Evolutionary conservation across 129 eudicot species (phyloP).

Genomic region (Tanacetum coccineum): DNA sequence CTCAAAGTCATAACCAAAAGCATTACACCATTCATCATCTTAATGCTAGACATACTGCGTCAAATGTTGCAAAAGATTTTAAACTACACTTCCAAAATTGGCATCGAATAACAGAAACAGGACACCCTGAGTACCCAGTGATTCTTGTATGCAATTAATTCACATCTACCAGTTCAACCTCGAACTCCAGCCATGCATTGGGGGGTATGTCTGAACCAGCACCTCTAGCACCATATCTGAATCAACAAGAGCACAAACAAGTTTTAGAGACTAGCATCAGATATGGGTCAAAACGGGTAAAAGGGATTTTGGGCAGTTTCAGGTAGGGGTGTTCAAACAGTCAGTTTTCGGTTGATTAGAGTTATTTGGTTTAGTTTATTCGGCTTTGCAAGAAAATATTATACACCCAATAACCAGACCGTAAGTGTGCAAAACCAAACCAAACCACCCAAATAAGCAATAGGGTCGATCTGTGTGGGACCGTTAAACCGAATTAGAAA

Average conservation of each 20-base stretch:
- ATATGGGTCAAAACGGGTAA: neutral
- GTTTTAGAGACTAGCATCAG: neutral
- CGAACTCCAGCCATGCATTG: slow-evolving; percentile 76
- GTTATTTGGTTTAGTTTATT: no score
- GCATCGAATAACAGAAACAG: neutral
- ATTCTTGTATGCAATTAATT: slow-evolving; percentile 27
- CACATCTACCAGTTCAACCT: slow-evolving; percentile 78
- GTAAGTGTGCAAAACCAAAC: no score
- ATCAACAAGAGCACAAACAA: slow-evolving; percentile 3
- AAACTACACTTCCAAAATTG: neutral
- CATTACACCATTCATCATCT: neutral
- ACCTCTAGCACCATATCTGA: slow-evolving; percentile 84
- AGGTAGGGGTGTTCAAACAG: neutral
- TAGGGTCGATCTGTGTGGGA: no score
- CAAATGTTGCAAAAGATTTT: neutral
- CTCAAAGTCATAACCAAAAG: slow-evolving; percentile 4
- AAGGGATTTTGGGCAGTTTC: neutral
- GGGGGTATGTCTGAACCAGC: slow-evolving; percentile 68
- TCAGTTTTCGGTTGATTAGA: no score
- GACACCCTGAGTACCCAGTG: neutral
- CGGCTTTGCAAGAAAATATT: no score
- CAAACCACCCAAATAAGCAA: no score
- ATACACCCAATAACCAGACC: no score
- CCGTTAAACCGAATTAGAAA: no score
- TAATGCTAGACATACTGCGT: neutral